Evolutionary conservation across 2,329 filamentous ascomycete genomes (phyloP).

Genomic region (Diplodia scrobiculata): DNA sequence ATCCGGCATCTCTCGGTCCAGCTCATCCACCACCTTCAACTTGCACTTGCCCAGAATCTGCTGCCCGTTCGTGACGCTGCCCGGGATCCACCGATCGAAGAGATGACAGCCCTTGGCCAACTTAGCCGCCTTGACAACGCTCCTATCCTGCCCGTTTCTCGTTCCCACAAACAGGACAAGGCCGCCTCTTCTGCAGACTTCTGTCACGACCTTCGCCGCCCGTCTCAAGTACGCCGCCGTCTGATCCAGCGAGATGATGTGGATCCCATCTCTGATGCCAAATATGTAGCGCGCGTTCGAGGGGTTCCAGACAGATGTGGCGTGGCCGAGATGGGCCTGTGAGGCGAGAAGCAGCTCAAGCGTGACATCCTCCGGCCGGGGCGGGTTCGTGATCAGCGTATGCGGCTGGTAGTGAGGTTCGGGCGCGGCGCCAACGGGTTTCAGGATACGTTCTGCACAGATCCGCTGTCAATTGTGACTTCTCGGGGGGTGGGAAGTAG

Average conservation of each 20-base stretch:
- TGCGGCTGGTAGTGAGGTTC: conserved; percentile 64
- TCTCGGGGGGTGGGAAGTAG: background rate
- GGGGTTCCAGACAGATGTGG: conserved; percentile 84
- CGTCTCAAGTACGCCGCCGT: conserved; percentile 89
- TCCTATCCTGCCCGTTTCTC: conserved; percentile 74
- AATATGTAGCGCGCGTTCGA: conserved; percentile 92
- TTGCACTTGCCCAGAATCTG: conserved; percentile 74
- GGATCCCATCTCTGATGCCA: conserved; percentile 81
- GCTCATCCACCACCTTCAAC: conserved; percentile 74
- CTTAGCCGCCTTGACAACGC: conserved; percentile 78
- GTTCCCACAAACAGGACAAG: conserved; percentile 90
- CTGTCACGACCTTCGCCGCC: conserved; percentile 87
- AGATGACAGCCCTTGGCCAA: conserved; percentile 80
- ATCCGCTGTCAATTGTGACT: conserved; percentile 17
- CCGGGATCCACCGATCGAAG: conserved; percentile 90
- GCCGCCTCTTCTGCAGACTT: conserved; percentile 79
- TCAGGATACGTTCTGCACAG: conserved; percentile 40
- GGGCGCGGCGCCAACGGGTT: conserved; percentile 45
- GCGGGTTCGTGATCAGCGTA: conserved; percentile 70
- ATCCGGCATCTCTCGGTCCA: conserved; percentile 64
- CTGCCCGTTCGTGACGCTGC: conserved; percentile 88
- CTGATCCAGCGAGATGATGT: conserved; percentile 89
- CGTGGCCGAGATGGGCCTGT: conserved; percentile 70
- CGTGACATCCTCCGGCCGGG: conserved; percentile 75
- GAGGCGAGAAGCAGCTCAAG: conserved; percentile 74